phyloP scores from a whole-genome alignment of 1,284 basidiomycete species.

The Moesziomyces globuligerus region DNA sequence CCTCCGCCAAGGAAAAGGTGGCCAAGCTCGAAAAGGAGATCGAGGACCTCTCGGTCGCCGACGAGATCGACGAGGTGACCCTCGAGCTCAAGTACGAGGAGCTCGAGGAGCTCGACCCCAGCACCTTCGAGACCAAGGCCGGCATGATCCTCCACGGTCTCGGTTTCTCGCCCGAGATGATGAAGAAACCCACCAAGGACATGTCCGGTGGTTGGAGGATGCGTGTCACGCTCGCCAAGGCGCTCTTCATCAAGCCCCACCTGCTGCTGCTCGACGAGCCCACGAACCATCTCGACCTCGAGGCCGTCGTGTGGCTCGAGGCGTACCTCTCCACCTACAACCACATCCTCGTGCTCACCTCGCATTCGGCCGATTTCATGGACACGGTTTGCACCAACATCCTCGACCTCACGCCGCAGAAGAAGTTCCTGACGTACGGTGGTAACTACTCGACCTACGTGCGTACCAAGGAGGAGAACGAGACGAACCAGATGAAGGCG shows the following conservation, averaged over 20 bases:
- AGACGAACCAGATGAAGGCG: slow-evolving; percentile 99
- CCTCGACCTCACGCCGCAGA: slow-evolving; percentile 91
- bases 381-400: slow-evolving; percentile 87
- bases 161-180: slow-evolving; percentile 90
- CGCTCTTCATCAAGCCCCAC: slow-evolving; percentile 96
- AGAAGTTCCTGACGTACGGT: slow-evolving; percentile 84
- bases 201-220: slow-evolving; percentile 99
- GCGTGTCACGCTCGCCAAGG: slow-evolving; percentile 95
- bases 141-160: slow-evolving; percentile 95
- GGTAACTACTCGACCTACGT: slow-evolving; percentile 98
- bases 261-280: slow-evolving; percentile 82
- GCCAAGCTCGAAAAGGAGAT: slow-evolving; percentile 93
- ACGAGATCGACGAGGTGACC: slow-evolving; percentile 86
- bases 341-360: slow-evolving; percentile 90
- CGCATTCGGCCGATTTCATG: slow-evolving; percentile 99
- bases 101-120: slow-evolving; percentile 94
- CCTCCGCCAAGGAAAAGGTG: slow-evolving; percentile 91
- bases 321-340: slow-evolving; percentile 97
- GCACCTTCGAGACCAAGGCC: slow-evolving; percentile 94
- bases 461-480: slow-evolving; percentile 94
- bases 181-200: slow-evolving; percentile 95
- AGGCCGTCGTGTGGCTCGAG: slow-evolving; percentile 98
- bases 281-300: slow-evolving; percentile 87
- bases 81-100: slow-evolving; percentile 93
- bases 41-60: slow-evolving; percentile 89